phyloP scores from a whole-genome alignment of 2,329 filamentous ascomycete genomes.

The Neopestalotiopsis clavispora region DNA sequence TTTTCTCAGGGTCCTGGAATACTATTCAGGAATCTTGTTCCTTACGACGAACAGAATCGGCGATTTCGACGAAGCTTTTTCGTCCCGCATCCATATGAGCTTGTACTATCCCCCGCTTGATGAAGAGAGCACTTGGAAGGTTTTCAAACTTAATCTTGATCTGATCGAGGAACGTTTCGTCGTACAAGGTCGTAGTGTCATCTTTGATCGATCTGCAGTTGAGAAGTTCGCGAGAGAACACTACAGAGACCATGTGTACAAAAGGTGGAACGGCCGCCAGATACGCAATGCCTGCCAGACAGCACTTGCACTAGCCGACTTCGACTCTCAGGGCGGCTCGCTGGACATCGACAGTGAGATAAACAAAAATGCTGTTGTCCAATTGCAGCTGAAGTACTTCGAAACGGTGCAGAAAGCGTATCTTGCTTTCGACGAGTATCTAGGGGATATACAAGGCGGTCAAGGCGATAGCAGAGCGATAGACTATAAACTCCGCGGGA shows the following conservation, averaged over 20 bases:
- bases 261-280: slow-evolving; percentile 43
- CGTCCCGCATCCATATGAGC: slow-evolving; percentile 34
- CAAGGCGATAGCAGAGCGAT: neutral
- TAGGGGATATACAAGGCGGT: neutral
- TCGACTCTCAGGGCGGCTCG: slow-evolving; percentile 1
- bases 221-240: neutral
- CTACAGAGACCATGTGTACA: neutral
- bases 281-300: slow-evolving; percentile 44
- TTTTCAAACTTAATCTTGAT: slow-evolving; percentile 21
- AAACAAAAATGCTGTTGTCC: neutral
- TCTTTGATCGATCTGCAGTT: neutral
- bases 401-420: neutral
- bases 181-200: neutral
- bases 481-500: neutral
- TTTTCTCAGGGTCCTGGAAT: slow-evolving; percentile 27
- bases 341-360: neutral
- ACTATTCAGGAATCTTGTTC: slow-evolving; percentile 42
- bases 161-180: neutral
- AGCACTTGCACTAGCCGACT: slow-evolving; percentile 24
- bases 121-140: neutral
- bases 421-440: neutral
- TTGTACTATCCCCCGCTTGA: slow-evolving; percentile 33
- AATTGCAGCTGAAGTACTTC: neutral
- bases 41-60: slow-evolving; percentile 41
- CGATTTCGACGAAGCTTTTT: slow-evolving; percentile 30